Conservation (phyloP, 495 filamentous ascomycete species). For the Daldinia grandis region DNA sequence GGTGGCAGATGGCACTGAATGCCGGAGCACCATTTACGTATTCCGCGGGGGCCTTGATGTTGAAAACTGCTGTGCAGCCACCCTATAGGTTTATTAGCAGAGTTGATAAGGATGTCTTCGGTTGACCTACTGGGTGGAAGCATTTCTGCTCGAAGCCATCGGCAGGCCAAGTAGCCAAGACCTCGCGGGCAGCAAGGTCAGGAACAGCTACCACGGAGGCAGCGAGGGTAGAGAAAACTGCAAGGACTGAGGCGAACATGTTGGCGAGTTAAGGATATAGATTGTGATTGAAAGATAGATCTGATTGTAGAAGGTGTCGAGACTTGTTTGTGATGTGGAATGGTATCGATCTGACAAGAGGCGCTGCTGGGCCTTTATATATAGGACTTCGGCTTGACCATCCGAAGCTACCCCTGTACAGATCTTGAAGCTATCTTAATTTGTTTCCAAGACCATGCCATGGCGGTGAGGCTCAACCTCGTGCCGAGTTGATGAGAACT, state of each 20-base stretch:
- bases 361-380: background rate
- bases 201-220: constrained; percentile 14
- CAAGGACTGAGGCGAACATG: constrained; percentile 24
- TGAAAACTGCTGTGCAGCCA: constrained; percentile 17
- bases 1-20: constrained; percentile 17
- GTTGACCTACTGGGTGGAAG: constrained; percentile 13
- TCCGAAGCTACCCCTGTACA: background rate
- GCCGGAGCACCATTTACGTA: constrained; percentile 22
- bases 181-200: constrained; percentile 3
- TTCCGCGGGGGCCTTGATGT: constrained; percentile 22
- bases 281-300: background rate
- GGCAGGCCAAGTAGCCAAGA: constrained; percentile 18
- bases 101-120: background rate
- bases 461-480: background rate
- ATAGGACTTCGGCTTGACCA: background rate
- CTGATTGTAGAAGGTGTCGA: background rate
- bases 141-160: constrained; percentile 9
- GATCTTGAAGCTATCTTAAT: background rate
- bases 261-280: constrained; percentile 1
- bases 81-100: constrained; percentile 15
- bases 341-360: background rate
- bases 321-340: background rate
- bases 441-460: background rate
- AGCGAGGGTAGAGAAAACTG: constrained; percentile 25
- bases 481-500: background rate